Evolutionary conservation across 2,329 filamentous ascomycete genomes (phyloP), one percentile per base, ranked within the genome.

Genomic region (Cladobotryum protrusum): DNA sequence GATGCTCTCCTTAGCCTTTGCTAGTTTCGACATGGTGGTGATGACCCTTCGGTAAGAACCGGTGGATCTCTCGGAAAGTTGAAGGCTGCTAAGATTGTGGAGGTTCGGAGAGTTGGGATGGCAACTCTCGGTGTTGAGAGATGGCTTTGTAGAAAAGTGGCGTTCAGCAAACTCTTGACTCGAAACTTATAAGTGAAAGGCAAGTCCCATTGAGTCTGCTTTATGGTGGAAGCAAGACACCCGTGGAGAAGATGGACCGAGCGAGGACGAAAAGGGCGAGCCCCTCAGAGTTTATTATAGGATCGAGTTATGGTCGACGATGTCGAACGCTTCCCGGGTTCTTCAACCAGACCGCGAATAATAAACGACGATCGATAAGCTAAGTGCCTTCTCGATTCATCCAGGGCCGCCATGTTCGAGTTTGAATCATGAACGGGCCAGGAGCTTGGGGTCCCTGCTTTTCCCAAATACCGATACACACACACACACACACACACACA

Each of bases 1-100:
- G 17, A 57, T 45, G 13, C 53, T 49, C 35, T 54, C 54, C 50
- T 57, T 60, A 34, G 50, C 43, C 43, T 54, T 54, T 7, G 51
- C 24, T 29, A 29, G 24, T 29, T 29, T 29, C 24, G 24, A 29
- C 24, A 29, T 29, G 24, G 24, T 9, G 24, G 11, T 29, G 24
- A 29, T 8, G 24, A 29, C 24, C 24, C 24, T 8, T 29, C 24
- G 24, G 24, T 8, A 29, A 29, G 24, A 29, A 29, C 24, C 24
- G 24, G 17, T 17, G 35, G 35, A 37, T 17, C 35, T 17, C 7
- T 37, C 17, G 14, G 35, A 17, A 37, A 17, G 14, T 37, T 37
- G 35, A 37, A n/a, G 14, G 35, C 17, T 36, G 24, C 18, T 11
- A 9, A 24, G 24, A 12, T 20, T 44, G 34, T 41, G 36, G 34